phyloP scores from a whole-genome alignment of 73 alveolate species.

The Tetrahymena elliotti region DNA sequence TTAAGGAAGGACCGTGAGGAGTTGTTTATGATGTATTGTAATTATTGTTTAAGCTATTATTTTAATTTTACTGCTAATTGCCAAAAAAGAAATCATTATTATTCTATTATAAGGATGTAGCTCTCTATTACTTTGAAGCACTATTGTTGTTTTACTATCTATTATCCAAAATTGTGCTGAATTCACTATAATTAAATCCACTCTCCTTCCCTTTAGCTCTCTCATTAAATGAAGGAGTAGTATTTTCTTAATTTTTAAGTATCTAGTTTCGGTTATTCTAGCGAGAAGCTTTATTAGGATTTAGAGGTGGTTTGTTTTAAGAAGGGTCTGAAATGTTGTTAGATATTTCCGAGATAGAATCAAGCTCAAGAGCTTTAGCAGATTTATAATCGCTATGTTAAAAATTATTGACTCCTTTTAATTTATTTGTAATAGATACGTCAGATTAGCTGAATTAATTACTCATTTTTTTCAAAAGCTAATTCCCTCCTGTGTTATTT shows the following conservation, averaged over 20 bases:
- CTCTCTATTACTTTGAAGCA: neutral
- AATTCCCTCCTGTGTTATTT: neutral
- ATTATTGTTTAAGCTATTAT: neutral
- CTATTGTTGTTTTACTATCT: neutral
- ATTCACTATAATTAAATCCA: neutral
- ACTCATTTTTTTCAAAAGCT: neutral
- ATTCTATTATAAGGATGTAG: neutral
- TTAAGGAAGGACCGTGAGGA: neutral
- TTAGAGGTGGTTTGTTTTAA: neutral
- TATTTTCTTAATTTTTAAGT: neutral
- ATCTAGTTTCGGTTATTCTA: neutral
- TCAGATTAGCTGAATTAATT: neutral
- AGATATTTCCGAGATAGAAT: neutral
- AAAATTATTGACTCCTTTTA: neutral
- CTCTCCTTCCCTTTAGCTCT: neutral
- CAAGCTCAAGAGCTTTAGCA: neutral
- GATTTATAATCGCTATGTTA: neutral
- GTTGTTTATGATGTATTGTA: neutral
- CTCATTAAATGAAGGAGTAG: neutral
- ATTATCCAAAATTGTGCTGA: neutral
- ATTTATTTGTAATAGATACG: neutral
- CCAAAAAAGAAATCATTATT: neutral
- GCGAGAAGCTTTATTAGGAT: neutral
- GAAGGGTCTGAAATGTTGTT: neutral
- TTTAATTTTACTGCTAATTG: neutral